These are phyloP conservation scores for Apiotrichum domesticum DNA, from an alignment of 1,284 basidiomycete genomes.

Conservation along the genomic window DNA sequence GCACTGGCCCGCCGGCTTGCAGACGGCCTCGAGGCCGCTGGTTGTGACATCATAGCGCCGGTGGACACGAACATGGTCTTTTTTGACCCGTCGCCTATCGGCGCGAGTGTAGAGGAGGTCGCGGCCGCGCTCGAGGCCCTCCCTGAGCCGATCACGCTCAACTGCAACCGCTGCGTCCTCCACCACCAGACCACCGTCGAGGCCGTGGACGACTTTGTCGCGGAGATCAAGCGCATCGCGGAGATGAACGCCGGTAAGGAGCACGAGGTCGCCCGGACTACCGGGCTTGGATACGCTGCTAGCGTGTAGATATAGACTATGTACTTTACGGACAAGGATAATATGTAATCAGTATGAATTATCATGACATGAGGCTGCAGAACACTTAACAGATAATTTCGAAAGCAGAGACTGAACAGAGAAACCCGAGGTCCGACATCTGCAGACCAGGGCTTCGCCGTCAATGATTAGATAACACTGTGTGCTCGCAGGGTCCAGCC, in stretches of 20 bases:
- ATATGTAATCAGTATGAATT: not conserved
- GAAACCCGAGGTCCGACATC: too few relatives aligned
- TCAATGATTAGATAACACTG: too few relatives aligned
- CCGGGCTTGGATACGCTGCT: not conserved
- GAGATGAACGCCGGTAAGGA: not conserved
- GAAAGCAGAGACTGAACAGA: too few relatives aligned
- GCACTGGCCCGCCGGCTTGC: conserved; percentile 65
- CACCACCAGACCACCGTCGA: conserved; percentile 77
- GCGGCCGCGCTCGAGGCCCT: conserved; percentile 57
- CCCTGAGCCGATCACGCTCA: conserved; percentile 62
- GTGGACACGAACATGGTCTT: conserved; percentile 82
- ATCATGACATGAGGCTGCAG: too few relatives aligned
- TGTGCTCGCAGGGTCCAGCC: too few relatives aligned
- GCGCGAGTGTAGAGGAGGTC: conserved; percentile 61
- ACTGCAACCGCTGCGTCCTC: conserved; percentile 60
- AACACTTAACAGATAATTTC: too few relatives aligned
- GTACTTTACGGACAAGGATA: not conserved
- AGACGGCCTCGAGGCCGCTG: conserved; percentile 65
- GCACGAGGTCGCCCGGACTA: not conserved
- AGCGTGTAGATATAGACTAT: not conserved
- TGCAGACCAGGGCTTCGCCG: too few relatives aligned
- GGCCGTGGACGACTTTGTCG: conserved; percentile 53
- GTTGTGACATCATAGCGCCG: conserved; percentile 64
- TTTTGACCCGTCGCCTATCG: conserved; percentile 62
- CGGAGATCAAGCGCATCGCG: conserved; percentile 11